Evolutionary conservation across 2,329 filamentous ascomycete genomes (phyloP).

Genomic region (Penicillium sp.): DNA sequence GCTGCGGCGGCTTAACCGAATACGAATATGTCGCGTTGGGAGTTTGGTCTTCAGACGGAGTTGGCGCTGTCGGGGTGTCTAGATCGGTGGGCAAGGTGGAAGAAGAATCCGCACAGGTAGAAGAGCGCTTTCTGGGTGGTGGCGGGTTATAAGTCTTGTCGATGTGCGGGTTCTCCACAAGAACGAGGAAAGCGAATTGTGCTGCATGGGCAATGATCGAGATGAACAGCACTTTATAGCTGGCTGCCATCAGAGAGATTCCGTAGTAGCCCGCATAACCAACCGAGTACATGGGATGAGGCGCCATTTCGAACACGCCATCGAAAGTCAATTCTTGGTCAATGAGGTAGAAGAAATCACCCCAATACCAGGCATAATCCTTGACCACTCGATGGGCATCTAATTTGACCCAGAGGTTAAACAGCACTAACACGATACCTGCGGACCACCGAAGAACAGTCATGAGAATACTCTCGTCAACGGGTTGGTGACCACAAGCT

Average conservation of each 20-base stretch:
- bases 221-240: slow-evolving; percentile 94
- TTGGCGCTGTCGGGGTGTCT: slow-evolving; percentile 28
- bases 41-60: slow-evolving; percentile 28
- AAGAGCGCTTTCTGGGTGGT: slow-evolving; percentile 53
- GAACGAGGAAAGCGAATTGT: slow-evolving; percentile 83
- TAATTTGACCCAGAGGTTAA: slow-evolving; percentile 97
- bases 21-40: slow-evolving; percentile 36
- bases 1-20: slow-evolving; percentile 48
- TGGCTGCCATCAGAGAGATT: slow-evolving; percentile 94
- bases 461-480: slow-evolving; percentile 60
- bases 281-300: slow-evolving; percentile 97
- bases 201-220: slow-evolving; percentile 89
- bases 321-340: slow-evolving; percentile 97
- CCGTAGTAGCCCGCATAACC: slow-evolving; percentile 97
- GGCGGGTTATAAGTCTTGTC: slow-evolving; percentile 95
- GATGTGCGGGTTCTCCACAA: slow-evolving; percentile 95
- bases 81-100: slow-evolving; percentile 24
- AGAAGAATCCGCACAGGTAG: slow-evolving; percentile 25
- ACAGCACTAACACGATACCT: slow-evolving; percentile 70
- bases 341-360: slow-evolving; percentile 97
- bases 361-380: slow-evolving; percentile 99
- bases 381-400: slow-evolving; percentile 97
- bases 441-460: slow-evolving; percentile 66
- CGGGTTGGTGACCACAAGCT: slow-evolving; percentile 69
- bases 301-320: slow-evolving; percentile 97